Base-by-base conservation (phyloP, 805 yeast species). In the Saccharomycopsis sp. region DNA sequence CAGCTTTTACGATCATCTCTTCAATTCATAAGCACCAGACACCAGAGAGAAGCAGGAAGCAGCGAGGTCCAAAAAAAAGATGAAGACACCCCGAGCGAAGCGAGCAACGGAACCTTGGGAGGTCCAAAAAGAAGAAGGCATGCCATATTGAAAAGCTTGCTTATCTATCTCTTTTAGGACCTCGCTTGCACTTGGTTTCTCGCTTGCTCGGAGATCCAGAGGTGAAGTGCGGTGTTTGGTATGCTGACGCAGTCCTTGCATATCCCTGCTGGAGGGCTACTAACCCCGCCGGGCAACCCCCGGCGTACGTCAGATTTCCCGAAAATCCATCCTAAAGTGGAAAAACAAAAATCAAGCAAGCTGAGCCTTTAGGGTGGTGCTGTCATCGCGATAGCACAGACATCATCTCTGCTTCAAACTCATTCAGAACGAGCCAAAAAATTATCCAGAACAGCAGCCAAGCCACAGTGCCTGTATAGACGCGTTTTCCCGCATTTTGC, bases 181-280 rank as follows among this genome's bases (percentile, higher is more conserved):
- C n/a, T n/a, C n/a, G n/a, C n/a, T n/a, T n/a, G n/a, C n/a, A n/a
- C n/a, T n/a, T n/a, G n/a, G n/a, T n/a, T n/a, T n/a, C n/a, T n/a
- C n/a, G n/a, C n/a, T n/a, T n/a, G n/a, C n/a, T n/a, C n/a, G n/a
- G n/a, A n/a, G n/a, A n/a, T n/a, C n/a, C n/a, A n/a, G n/a, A n/a
- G n/a, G n/a, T n/a, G n/a, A n/a, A n/a, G n/a, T n/a, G n/a, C n/a
- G n/a, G n/a, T n/a, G n/a, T n/a, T n/a, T n/a, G n/a, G n/a, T n/a
- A n/a, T n/a, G n/a, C n/a, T n/a, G n/a, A n/a, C n/a, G 64, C 77
- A 78, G 0, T 75, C 55, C 0, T 64, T 54, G 15, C 73, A 66
- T 29, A 69, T 73, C n/a, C 65, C 67, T 50, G 74, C 77, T 0
- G 82, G 77, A n/a, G n/a, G n/a, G n/a, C n/a, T n/a, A n/a, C n/a